Conservation (phyloP, 1,139 yeast species). For the Yamadazyma kanchanaburiensis region DNA sequence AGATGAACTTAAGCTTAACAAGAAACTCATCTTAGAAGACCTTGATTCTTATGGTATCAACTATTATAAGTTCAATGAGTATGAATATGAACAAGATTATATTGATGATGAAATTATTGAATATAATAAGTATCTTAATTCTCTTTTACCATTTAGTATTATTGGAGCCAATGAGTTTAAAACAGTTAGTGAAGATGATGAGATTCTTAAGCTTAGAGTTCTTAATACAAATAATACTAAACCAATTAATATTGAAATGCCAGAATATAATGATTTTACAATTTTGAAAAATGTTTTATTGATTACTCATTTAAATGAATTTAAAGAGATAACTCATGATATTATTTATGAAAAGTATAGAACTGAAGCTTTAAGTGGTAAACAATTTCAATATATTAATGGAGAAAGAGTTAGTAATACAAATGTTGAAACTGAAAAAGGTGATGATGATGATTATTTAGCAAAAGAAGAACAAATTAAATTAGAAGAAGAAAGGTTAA, state of each 20-base stretch:
- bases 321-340: constrained; percentile 68
- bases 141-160: constrained; percentile 39
- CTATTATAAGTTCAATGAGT: constrained; percentile 46
- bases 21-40: constrained; percentile 40
- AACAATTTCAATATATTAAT: constrained; percentile 40
- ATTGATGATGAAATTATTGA: constrained; percentile 49
- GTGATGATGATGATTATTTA: constrained; percentile 37
- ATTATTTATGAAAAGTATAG: constrained; percentile 68
- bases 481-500: constrained; percentile 74
- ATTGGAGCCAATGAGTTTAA: constrained; percentile 45
- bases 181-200: constrained; percentile 31
- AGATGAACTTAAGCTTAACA: constrained; percentile 33
- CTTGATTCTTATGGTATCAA: constrained; percentile 38
- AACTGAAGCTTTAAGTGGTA: constrained; percentile 58
- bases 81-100: constrained; percentile 46
- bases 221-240: constrained; percentile 33
- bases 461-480: constrained; percentile 79
- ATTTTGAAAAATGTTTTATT: constrained; percentile 62
- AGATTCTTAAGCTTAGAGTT: constrained; percentile 35
- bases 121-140: constrained; percentile 44
- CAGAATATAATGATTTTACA: constrained; percentile 60
- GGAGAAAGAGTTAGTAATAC: constrained; percentile 13
- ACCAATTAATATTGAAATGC: constrained; percentile 52
- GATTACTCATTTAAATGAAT: constrained; percentile 76
- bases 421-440: constrained; percentile 31